phyloP scores from a whole-genome alignment of 176 grass and related monocot genomes.

The Bothriochloa decipiens region DNA sequence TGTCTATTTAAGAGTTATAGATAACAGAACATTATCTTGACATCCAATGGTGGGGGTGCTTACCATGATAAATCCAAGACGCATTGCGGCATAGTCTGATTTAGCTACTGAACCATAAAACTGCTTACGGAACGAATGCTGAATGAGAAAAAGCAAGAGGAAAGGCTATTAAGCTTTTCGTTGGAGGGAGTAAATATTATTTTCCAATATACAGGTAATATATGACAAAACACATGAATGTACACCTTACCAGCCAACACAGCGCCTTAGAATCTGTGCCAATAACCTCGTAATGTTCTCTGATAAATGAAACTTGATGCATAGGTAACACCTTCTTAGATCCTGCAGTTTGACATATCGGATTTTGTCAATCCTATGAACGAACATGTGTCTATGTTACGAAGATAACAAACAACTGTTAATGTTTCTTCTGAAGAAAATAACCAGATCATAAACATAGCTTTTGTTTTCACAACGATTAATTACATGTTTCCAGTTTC shows the following conservation, averaged over 20 bases:
- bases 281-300: conserved; percentile 70
- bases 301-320: conserved; percentile 79
- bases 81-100: conserved; percentile 70
- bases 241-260: conserved; percentile 85
- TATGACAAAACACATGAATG: conserved; percentile 8
- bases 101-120: conserved; percentile 70
- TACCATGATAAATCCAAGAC: conserved; percentile 90
- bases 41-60: conserved; percentile 12
- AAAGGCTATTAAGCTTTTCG: background rate
- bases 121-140: conserved; percentile 83
- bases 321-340: conserved; percentile 47
- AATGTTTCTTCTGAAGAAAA: background rate
- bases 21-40: background rate
- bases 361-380: conserved; percentile 7
- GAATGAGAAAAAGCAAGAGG: background rate
- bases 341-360: conserved; percentile 35
- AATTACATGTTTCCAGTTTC: background rate
- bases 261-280: conserved; percentile 71
- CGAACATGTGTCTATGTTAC: background rate
- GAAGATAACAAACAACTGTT: background rate
- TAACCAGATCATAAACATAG: conserved; percentile 8
- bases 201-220: conserved; percentile 2
- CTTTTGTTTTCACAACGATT: background rate
- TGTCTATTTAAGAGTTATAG: too few relatives aligned
- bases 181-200: background rate